Evolutionary conservation across 129 eudicot species (phyloP).

Genomic region (Glebionis coronaria): DNA sequence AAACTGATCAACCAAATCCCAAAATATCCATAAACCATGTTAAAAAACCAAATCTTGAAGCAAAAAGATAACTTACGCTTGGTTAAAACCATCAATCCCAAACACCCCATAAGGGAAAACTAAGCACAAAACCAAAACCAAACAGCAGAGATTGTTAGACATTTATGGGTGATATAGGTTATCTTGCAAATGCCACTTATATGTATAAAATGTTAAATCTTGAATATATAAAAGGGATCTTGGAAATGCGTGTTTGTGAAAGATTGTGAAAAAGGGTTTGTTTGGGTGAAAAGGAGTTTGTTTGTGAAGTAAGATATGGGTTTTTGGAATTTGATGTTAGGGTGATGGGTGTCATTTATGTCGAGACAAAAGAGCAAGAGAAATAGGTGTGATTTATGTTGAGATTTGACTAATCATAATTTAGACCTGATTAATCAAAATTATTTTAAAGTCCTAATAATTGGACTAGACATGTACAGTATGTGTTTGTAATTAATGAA

Average conservation of each 20-base stretch:
- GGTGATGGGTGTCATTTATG: too few species aligned
- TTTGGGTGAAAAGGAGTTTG: too few species aligned
- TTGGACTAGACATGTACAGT: too few species aligned
- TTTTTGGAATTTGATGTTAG: conserved; percentile 12
- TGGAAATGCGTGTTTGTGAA: conserved; percentile 8
- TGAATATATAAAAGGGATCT: conserved; percentile 23
- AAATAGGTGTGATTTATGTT: too few species aligned
- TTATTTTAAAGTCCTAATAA: too few species aligned
- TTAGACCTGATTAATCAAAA: too few species aligned
- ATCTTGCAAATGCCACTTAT: conserved; percentile 4
- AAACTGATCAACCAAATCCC: background rate
- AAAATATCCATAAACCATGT: background rate
- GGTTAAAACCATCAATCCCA: conserved; percentile 59
- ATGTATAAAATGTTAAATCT: background rate
- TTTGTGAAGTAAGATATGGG: conserved; percentile 41
- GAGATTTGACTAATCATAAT: too few species aligned
- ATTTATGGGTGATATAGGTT: conserved; percentile 38
- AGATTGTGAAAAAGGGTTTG: conserved; percentile 25
- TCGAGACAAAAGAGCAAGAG: too few species aligned
- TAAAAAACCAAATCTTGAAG: too few species aligned
- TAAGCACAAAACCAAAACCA: conserved; percentile 24
- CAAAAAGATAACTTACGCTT: conserved; percentile 64
- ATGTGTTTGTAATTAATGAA: too few species aligned
- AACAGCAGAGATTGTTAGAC: conserved; percentile 56
- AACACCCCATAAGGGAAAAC: conserved; percentile 43